Base-by-base conservation (phyloP, 495 filamentous ascomycete genomes). In the Podospora tetraspora region DNA sequence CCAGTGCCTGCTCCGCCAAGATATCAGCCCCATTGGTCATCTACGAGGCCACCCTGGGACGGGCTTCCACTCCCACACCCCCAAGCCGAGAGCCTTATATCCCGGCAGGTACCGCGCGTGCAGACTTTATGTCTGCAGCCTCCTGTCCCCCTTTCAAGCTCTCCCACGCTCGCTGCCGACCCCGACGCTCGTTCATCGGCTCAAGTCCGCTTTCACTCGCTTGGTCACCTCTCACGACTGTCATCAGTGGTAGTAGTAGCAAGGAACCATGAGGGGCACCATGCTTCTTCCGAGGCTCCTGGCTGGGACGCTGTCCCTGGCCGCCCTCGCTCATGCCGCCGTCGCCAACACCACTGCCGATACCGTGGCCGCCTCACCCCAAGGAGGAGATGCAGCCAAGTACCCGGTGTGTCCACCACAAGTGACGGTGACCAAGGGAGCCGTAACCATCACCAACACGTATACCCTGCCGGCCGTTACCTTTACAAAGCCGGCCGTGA, bases 281-380 rank as follows among this genome's bases (percentile, higher is more conserved):
- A 77, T 77, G 75, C 70, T 71, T 73, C 65, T 77, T 37, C 57
- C 69, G 67, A 74, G 68, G 72, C 70, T 77, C 23, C 16, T 68
- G 57, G 66, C 75, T 16, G 75, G 73, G 66, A 66, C 72, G 16
- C 32, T 77, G 67, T 73, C 69, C 62, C 71, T 77, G 64, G 68
- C 67, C 43, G 73, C 65, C 23, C 6, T 69, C 23, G 74, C 68
- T 6, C 69, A 73, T 16, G 10, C 68, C 64, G 11, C 25, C 69
- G 19, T 69, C 68, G 12, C 62, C 57, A 57, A 70, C 69, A 58
- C 43, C 0, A 52, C 43, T 52, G 71, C 73, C 27, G 69, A 71
- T 12, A 68, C 59, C 12, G 22, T 63, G 12, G 62, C 32, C 2
- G 63, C 24, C 43, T 61, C 9, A 0, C 13, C 13, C 13, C 34